phyloP scores from a whole-genome alignment of 176 grass and related monocot species.

The Aegilops bicornis region DNA sequence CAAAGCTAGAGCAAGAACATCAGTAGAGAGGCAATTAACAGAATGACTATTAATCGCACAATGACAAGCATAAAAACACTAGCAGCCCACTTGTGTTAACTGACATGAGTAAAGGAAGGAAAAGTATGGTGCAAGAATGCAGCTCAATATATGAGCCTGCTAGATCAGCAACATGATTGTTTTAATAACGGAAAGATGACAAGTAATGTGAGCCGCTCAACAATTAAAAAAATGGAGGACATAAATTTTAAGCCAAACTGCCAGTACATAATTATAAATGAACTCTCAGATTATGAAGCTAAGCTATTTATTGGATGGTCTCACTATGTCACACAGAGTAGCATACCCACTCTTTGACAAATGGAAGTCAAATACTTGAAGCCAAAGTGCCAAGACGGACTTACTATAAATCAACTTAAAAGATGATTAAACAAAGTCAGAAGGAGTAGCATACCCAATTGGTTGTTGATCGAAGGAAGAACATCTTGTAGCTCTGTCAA shows the following conservation, averaged over 20 bases:
- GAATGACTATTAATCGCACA: background rate
- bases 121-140: background rate
- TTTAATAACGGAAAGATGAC: background rate
- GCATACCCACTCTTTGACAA: conserved; percentile 19
- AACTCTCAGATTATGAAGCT: background rate
- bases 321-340: background rate
- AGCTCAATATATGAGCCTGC: background rate
- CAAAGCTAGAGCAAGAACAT: background rate
- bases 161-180: background rate
- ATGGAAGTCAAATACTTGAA: background rate
- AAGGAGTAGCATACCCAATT: conserved; percentile 58
- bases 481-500: conserved; percentile 92
- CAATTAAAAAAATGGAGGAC: background rate
- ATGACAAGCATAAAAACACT: background rate
- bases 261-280: background rate
- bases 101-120: background rate
- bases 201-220: background rate
- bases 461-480: conserved; percentile 90
- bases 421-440: background rate
- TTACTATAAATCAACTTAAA: background rate
- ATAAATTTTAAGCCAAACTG: background rate
- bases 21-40: background rate
- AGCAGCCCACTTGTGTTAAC: background rate
- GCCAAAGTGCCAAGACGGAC: background rate
- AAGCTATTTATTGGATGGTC: background rate